Evolutionary conservation across 2,329 filamentous ascomycete species (phyloP).

Genomic region (Xylaria sp.): DNA sequence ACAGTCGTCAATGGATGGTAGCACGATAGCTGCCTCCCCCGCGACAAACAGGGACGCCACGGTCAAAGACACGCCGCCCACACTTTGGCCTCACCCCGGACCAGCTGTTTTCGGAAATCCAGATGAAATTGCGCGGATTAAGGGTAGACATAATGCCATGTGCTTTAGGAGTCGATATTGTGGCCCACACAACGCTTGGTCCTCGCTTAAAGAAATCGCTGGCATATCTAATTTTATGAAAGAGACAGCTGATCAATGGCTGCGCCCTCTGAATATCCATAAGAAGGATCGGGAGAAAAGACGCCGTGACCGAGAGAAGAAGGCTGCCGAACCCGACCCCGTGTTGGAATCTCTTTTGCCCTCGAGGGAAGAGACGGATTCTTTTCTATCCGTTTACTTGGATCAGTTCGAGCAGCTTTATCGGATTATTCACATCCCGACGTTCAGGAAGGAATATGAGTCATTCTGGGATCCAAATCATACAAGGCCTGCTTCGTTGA

Average conservation of each 20-base stretch:
- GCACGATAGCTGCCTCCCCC: conserved; percentile 61
- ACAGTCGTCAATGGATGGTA: conserved; percentile 62
- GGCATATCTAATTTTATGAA: conserved; percentile 71
- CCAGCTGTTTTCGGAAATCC: conserved; percentile 49
- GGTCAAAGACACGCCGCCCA: conserved; percentile 51
- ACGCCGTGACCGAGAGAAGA: conserved; percentile 63
- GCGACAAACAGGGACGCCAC: conserved; percentile 59
- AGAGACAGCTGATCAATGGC: conserved; percentile 71
- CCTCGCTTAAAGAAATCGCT: conserved; percentile 66
- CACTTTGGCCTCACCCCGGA: conserved; percentile 42
- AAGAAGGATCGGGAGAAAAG: conserved; percentile 66
- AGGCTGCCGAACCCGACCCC: conserved; percentile 60
- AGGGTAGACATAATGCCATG: conserved; percentile 62
- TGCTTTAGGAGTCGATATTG: conserved; percentile 71
- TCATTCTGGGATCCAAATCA: conserved; percentile 63
- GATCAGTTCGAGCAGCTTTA: conserved; percentile 67
- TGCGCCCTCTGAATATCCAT: conserved; percentile 67
- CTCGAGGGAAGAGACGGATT: conserved; percentile 60
- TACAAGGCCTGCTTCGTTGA: conserved; percentile 64
- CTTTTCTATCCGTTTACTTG: conserved; percentile 62
- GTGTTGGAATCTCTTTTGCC: conserved; percentile 64
- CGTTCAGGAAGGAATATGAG: conserved; percentile 66
- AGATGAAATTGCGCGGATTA: conserved; percentile 39
- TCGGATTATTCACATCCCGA: conserved; percentile 69
- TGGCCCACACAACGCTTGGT: conserved; percentile 69